Base-by-base conservation (phyloP, 2,329 filamentous ascomycete genomes). In the Neopestalotiopsis sp. region DNA sequence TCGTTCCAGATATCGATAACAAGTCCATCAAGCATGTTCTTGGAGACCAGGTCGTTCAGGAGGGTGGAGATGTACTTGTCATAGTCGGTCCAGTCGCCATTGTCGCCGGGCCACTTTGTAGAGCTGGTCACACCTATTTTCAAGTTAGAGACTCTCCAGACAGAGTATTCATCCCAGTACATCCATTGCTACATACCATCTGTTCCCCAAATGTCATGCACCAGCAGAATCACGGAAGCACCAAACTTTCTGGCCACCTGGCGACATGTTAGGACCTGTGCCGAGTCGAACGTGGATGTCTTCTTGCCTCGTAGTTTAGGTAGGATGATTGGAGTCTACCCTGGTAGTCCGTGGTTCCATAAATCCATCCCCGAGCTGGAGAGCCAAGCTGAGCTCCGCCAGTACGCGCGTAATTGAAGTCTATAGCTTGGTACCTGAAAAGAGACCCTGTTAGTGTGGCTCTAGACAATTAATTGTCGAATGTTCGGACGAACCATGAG, bases 71-170 rank as follows among this genome's bases (percentile, higher is more conserved):
- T 58, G 67, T 80, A 81, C 1, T 71, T 65, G 45, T 82, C 80
- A 56, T 76, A 79, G 49, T 77, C 70, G 12, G 74, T 73, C 79
- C 79, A 83, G 70, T 82, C 74, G 1, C 80, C 80, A 67, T 81
- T 74, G 68, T 83, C 80, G 12, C 81, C 81, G 1, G 81, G 81
- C 72, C 74, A 82, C 0, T 72, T 65, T 1, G 77, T 74, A 4
- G 75, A 76, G 1, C 71, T 71, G 38, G 75, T 77, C 24, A 20
- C 62, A 12, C 62, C 62, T 65, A 17, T 20, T 52, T 7, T 7
- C n/a, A 52, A 14, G 7, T 52, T 52, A 52, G 45, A 9, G 17
- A 4, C 45, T 17, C 17, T n/a, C 13, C 6, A 9, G 6, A 20
- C 14, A 38, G 4, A 38, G 4, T 38, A 38, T 38, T 6, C 34